phyloP scores from a whole-genome alignment of 1,284 basidiomycete genomes.

The Austroboletus niveus region DNA sequence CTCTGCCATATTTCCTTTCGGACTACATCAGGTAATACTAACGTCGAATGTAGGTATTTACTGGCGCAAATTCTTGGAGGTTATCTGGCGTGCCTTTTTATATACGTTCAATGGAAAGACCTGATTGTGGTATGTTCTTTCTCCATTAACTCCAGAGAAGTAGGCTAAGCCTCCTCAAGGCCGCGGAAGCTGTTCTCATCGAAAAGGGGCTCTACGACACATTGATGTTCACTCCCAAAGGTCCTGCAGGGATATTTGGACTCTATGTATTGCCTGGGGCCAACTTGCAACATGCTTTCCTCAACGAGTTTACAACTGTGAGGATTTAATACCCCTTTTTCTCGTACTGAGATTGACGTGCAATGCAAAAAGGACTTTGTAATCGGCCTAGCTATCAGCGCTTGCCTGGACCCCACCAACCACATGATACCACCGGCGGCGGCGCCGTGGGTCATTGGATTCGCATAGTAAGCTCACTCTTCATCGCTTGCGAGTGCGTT shows the following conservation, averaged over 20 bases:
- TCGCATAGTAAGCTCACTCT: conserved; percentile 45
- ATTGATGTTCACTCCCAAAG: conserved; percentile 55
- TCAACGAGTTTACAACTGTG: conserved; percentile 68
- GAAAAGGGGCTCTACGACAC: conserved; percentile 41
- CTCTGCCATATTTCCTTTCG: background rate
- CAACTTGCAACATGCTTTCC: conserved; percentile 51
- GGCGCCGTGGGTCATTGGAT: conserved; percentile 51
- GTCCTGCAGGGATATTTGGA: conserved; percentile 63
- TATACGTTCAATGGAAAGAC: conserved; percentile 63
- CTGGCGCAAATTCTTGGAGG: conserved; percentile 61
- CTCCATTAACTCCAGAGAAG: background rate
- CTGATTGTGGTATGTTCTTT: conserved; percentile 39
- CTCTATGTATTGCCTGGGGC: conserved; percentile 49
- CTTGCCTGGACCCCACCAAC: conserved; percentile 61
- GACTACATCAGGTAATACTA: conserved; percentile 1
- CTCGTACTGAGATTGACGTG: conserved; percentile 3
- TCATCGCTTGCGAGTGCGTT: background rate
- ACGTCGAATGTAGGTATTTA: conserved; percentile 48
- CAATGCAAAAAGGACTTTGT: conserved; percentile 55
- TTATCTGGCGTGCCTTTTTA: conserved; percentile 56
- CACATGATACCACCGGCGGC: conserved; percentile 51
- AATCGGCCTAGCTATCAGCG: conserved; percentile 58
- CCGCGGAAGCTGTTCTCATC: conserved; percentile 42
- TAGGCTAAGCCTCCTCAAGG: conserved; percentile 16
- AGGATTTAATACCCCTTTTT: conserved; percentile 18